phyloP scores from a whole-genome alignment of 1,284 basidiomycete species.

The Malassezia globosa region DNA sequence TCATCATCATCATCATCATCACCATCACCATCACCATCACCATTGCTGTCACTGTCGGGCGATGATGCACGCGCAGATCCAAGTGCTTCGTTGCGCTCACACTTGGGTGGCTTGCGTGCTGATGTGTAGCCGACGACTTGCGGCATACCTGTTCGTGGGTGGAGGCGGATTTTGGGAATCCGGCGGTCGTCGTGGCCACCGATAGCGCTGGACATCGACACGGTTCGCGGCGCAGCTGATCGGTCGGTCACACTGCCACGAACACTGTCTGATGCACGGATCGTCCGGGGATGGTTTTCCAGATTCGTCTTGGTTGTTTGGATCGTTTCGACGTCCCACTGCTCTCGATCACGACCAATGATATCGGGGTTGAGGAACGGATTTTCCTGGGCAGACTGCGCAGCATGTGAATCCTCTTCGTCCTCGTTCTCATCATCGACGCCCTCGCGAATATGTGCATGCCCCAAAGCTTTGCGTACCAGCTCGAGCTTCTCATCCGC shows the following conservation, averaged over 20 bases:
- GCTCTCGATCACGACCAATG: constrained; percentile 26
- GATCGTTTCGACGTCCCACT: constrained; percentile 46
- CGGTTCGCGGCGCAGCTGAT: not conserved
- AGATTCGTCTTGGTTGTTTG: constrained; percentile 42
- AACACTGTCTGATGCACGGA: constrained; percentile 30
- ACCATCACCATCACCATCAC: not conserved
- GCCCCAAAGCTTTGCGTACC: constrained; percentile 32
- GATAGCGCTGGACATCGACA: not conserved
- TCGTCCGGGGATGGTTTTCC: constrained; percentile 42
- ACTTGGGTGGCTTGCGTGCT: constrained; percentile 18
- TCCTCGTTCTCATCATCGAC: constrained; percentile 65
- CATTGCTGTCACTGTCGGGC: not conserved
- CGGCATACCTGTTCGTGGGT: constrained; percentile 38
- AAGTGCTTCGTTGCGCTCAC: too few relatives aligned
- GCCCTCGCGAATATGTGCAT: constrained; percentile 53
- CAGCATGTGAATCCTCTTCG: constrained; percentile 73
- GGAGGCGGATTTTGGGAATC: constrained; percentile 32
- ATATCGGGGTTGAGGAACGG: constrained; percentile 18
- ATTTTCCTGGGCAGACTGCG: constrained; percentile 53
- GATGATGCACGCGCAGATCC: too few relatives aligned
- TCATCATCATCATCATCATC: constrained; percentile 1
- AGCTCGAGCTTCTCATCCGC: constrained; percentile 60
- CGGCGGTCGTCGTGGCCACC: constrained; percentile 20
- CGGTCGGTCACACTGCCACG: not conserved
- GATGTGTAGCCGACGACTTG: constrained; percentile 35